Evolutionary conservation across 148 eudicot genomes (phyloP).

Genomic region (Pouteria glomerata): DNA sequence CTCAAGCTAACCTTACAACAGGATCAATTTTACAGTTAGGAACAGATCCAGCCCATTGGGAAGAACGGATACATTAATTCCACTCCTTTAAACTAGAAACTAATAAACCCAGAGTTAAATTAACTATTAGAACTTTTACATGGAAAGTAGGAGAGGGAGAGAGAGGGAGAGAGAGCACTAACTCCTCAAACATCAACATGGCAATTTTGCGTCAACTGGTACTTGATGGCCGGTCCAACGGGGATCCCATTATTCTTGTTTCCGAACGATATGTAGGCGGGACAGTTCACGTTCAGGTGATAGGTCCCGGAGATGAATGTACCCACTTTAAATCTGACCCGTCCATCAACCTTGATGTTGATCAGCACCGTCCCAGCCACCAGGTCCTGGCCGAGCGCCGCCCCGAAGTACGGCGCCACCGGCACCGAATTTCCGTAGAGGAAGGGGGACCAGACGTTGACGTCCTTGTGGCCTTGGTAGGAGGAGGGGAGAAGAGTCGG

Average conservation of each 20-base stretch:
- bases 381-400: constrained; percentile 21
- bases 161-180: neutral
- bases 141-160: neutral
- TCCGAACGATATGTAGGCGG: constrained; percentile 22
- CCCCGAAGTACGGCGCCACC: constrained; percentile 27
- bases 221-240: constrained; percentile 13
- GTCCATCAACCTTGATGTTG: constrained; percentile 29
- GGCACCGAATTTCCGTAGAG: constrained; percentile 32
- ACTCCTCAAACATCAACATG: constrained; percentile 12
- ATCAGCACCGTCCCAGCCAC: constrained; percentile 24
- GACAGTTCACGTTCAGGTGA: constrained; percentile 37
- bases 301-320: constrained; percentile 38
- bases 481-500: constrained; percentile 29
- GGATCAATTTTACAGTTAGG: no score
- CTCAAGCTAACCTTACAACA: no score
- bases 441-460: constrained; percentile 40
- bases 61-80: no score
- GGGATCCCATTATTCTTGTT: neutral
- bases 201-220: constrained; percentile 12
- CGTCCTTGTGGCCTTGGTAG: constrained; percentile 39
- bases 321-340: constrained; percentile 42
- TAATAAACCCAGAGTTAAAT: neutral
- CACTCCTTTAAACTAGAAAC: neutral
- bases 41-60: no score
- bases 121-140: neutral